These are phyloP conservation scores for Azolla pinnata DNA, from an alignment of 75 land plant genomes.

Conservation along the genomic window DNA sequence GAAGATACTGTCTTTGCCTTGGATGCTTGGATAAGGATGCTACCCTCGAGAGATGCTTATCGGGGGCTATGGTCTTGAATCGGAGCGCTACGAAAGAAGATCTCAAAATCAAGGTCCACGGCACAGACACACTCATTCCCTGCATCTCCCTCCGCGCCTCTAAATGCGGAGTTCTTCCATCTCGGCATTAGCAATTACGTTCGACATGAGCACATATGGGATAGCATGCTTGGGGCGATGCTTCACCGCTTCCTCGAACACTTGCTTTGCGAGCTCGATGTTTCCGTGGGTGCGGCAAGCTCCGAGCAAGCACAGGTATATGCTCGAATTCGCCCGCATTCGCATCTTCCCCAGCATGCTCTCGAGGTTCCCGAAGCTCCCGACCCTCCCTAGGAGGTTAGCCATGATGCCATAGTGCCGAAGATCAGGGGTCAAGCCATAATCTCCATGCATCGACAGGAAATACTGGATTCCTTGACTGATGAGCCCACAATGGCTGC, in stretches of 20 bases:
- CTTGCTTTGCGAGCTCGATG: constrained; percentile 6
- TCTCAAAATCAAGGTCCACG: too few relatives aligned
- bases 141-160: too few relatives aligned
- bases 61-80: too few relatives aligned
- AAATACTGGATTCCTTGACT: constrained; percentile 14
- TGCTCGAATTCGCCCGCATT: background rate
- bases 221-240: background rate
- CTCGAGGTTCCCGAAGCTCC: constrained; percentile 8
- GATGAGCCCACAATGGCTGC: constrained; percentile 10
- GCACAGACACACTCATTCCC: too few relatives aligned
- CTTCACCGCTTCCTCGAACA: background rate
- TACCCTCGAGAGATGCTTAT: too few relatives aligned
- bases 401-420: constrained; percentile 14
- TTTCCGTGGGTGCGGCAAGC: constrained; percentile 5
- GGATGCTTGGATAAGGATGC: too few relatives aligned
- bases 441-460: constrained; percentile 7
- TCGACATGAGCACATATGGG: background rate
- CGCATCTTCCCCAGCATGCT: constrained; percentile 9
- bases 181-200: background rate
- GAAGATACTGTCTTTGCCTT: too few relatives aligned
- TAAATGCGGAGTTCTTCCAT: too few relatives aligned
- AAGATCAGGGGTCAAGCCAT: constrained; percentile 5
- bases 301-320: constrained; percentile 6
- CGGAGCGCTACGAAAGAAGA: too few relatives aligned
- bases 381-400: constrained; percentile 24